Evolutionary conservation across 2,329 filamentous ascomycete species (phyloP), one percentile per base, ranked within the genome.

Genomic region (Xylaria sp.): DNA sequence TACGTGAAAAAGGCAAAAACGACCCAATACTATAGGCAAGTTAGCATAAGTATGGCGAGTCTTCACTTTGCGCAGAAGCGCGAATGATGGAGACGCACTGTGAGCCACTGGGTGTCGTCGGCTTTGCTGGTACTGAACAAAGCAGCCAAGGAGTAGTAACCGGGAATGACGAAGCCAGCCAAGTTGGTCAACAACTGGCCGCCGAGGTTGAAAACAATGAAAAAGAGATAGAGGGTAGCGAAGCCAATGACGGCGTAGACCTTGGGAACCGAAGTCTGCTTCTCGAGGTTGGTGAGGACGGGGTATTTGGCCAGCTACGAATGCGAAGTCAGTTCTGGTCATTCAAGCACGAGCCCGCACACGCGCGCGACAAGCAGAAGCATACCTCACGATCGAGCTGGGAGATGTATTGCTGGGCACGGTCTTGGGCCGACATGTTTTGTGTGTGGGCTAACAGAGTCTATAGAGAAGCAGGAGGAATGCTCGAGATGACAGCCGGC

Each of bases 141-240:
- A 40, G 93, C 93, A 74, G 88, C 84, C 65, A 96, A 84, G 42
- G 93, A 95, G 83, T 95, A 97, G 86, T 96, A 96, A 69, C 90
- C 91, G 29, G 93, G 93, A 71, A 97, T 87, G 75, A 92, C 83
- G 80, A 96, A 96, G 71, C 93, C 93, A 74, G 93, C 92, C 74
- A 94, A 83, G 85, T 97, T 97, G 83, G 93, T 94, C 75, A 97
- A 86, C 78, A 96, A 91, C 83, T 94, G 92, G 76, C 93, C 93
- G 72, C 91, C 93, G 73, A 96, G 92, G 88, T 97, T 97, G 87
- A 97, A 94, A 84, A 96, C 90, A 83, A 96, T 93, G 76, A 96
- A 89, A 85, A 95, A 93, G 84, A 96, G 93, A 87, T 97, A 97
- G 74, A 94, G 88, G 60, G 90, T 90, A 69, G 82, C 91, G 67